A percentile compares a stretch with the other conserved stretches of the same genome.
phyloP scores from a whole-genome alignment of 495 filamentous ascomycete genomes.

The Aspergillus mulundensis region DNA sequence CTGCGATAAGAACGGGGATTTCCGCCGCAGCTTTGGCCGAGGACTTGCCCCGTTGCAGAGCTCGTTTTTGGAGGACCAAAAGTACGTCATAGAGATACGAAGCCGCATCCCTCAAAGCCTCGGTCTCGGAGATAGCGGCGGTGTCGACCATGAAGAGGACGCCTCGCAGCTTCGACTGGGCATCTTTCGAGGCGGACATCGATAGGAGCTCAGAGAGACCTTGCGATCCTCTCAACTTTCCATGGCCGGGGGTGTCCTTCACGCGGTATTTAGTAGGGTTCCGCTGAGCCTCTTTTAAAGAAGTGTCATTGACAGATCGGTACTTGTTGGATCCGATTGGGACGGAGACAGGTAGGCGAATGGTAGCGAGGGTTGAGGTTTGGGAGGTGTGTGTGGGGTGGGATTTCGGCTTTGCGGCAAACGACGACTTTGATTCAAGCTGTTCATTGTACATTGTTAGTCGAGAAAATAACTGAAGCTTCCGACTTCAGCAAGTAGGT shows the following conservation, averaged over 20 bases:
- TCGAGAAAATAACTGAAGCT: not conserved
- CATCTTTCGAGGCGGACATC: conserved; percentile 44
- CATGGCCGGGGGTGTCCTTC: conserved; percentile 89
- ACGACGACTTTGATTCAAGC: conserved; percentile 44
- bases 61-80: conserved; percentile 71
- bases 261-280: conserved; percentile 77
- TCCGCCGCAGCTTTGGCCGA: conserved; percentile 56
- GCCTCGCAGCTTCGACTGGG: conserved; percentile 59
- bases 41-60: conserved; percentile 45
- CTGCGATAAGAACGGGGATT: conserved; percentile 75
- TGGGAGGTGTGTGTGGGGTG: conserved; percentile 77
- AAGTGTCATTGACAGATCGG: conserved; percentile 66
- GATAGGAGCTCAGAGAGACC: conserved; percentile 35
- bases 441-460: conserved; percentile 20
- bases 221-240: conserved; percentile 71
- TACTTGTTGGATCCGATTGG: conserved; percentile 62
- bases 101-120: conserved; percentile 55
- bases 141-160: conserved; percentile 87
- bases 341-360: conserved; percentile 63
- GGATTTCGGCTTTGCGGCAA: conserved; percentile 29
- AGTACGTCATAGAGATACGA: conserved; percentile 86
- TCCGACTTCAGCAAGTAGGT: not conserved
- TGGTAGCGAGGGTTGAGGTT: conserved; percentile 64
- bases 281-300: conserved; percentile 57
- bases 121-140: conserved; percentile 60